Base-by-base conservation (phyloP, 2,329 filamentous ascomycete species). In the Aspergillus novofumigatus region DNA sequence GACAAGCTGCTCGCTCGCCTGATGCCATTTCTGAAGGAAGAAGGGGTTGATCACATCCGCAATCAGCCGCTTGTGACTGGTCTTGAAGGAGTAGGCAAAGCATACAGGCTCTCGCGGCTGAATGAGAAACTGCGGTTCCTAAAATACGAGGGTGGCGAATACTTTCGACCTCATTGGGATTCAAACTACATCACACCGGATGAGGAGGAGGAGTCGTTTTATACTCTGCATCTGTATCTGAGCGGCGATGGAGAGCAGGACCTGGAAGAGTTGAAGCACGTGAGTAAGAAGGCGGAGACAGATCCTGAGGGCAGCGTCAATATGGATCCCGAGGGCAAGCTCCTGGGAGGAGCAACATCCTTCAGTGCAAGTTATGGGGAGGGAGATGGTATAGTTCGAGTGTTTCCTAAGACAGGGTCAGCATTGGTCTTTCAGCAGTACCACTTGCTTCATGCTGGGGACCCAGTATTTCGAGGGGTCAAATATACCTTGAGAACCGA, bases 121-220 rank as follows among this genome's bases (percentile, higher is more conserved):
- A 94, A 94, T 69, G 83, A 91, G 68, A 77, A 89, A 38, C 81
- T 92, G 81, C 78, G 91, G 28, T 92, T 92, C 65, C 75, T 95
- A 52, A 87, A 84, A 66, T 94, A 94, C 69, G 80, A 80, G 0
- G 74, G 79, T 0, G 89, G 89, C 0, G 86, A 92, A 65, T 93
- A 87, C 68, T 94, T 95, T 66, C 82, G 80, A 59, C 80, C 86
- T 3, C 90, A 93, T 68, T 86, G 82, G 62, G 90, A 93, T 67
- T 85, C 83, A 0, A 65, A 76, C 0, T 93, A 88, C 63, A 76
- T 76, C 51, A 86, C 84, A 17, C 78, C 80, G 0, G 81, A 84
- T 53, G 73, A 77, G 7, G 75, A 70, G 21, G 78, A 84, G 68
- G 68, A 72, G 11, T 81, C 80, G 1, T 80, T 78, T 52, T 83